A percentile compares a stretch with the other conserved stretches of the same genome.
These are phyloP conservation scores for Gleditsia sinensis DNA, from an alignment of 306 rosid genomes.

Conservation along the genomic window DNA sequence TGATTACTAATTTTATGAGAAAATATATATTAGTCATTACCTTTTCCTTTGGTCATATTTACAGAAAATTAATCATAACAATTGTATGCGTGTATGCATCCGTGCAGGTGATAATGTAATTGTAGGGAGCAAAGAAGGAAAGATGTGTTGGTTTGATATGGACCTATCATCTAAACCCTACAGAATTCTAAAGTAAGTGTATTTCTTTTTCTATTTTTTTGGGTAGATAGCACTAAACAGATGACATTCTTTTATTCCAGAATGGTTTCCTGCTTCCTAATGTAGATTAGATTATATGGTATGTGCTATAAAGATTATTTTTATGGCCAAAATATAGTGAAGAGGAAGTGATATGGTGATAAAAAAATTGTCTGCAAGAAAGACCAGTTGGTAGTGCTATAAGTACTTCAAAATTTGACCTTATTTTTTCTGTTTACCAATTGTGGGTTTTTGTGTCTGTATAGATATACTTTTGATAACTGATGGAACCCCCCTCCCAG, in stretches of 20 bases:
- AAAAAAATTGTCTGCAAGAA: background rate
- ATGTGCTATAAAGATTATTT: background rate
- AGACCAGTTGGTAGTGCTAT: background rate
- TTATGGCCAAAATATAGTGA: background rate
- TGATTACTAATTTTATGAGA: conserved; percentile 9
- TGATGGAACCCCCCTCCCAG: too few species aligned
- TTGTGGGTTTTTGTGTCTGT: background rate
- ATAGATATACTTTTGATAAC: too few species aligned
- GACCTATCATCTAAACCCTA: conserved; percentile 94
- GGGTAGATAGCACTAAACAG: background rate
- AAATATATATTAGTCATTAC: background rate
- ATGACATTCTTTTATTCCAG: background rate
- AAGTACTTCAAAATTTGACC: background rate
- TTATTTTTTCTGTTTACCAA: background rate
- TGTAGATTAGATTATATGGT: background rate
- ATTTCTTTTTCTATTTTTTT: background rate
- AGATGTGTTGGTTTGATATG: conserved; percentile 96
- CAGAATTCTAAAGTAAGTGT: conserved; percentile 63
- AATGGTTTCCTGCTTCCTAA: conserved; percentile 18
- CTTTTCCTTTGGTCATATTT: conserved; percentile 14
- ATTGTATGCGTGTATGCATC: conserved; percentile 22
- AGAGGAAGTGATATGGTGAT: background rate
- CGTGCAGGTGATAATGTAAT: conserved; percentile 88
- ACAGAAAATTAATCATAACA: background rate
- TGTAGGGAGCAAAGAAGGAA: conserved; percentile 98